Percentiles rank a stretch among this genome's conserved stretches.
Evolutionary conservation across 192 early-diverging fungal genomes (phyloP).

Genomic region (Backusella australiensis): DNA sequence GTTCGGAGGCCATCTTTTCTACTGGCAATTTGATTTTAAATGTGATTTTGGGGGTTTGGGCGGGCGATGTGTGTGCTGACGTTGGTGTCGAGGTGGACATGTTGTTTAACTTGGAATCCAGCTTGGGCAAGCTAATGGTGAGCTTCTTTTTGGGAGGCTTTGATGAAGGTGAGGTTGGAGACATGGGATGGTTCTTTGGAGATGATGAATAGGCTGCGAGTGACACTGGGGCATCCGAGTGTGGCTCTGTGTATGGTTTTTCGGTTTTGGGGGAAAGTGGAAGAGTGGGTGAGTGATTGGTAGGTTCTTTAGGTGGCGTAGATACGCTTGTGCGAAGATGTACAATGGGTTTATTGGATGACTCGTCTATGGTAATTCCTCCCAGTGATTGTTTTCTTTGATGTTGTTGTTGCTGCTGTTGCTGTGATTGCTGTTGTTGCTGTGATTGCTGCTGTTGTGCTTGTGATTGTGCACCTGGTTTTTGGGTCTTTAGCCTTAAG

Average conservation of each 20-base stretch:
- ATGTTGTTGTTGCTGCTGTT: background rate
- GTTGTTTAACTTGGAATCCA: conserved; percentile 3
- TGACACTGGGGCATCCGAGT: background rate
- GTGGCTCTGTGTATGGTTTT: background rate
- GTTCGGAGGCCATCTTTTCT: background rate
- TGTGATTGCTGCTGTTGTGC: background rate
- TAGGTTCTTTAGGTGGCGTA: background rate
- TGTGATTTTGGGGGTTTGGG: conserved; percentile 30
- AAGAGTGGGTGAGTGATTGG: background rate
- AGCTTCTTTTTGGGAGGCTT: conserved; percentile 5
- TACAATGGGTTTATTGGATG: background rate
- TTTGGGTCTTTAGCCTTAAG: background rate
- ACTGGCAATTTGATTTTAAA: conserved; percentile 32
- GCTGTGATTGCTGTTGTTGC: background rate
- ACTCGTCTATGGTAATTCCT: background rate
- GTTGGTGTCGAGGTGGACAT: background rate
- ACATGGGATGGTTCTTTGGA: background rate
- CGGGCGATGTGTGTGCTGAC: conserved; percentile 11
- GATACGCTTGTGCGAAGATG: background rate
- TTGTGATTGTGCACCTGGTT: background rate
- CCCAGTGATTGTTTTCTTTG: conserved; percentile 4
- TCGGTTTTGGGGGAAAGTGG: background rate
- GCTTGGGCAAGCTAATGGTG: conserved; percentile 12
- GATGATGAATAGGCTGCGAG: background rate
- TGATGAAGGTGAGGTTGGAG: background rate